Evolutionary conservation across 306 rosid species (phyloP), one percentile per base, ranked within the genome.

Genomic region (Ceratonia siliqua): DNA sequence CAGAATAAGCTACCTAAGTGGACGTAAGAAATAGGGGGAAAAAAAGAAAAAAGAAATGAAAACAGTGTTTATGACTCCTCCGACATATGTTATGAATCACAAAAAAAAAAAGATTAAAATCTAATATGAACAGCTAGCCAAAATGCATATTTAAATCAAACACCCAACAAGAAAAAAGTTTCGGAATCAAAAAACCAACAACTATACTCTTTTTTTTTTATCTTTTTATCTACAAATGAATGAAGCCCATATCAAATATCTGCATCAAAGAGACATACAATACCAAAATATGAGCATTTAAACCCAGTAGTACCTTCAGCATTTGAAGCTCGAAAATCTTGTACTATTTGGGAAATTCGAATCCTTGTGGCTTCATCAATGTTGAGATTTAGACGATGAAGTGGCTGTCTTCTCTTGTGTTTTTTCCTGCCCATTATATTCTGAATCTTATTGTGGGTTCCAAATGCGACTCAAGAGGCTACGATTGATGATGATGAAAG

Each of bases 251-350:
- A 15, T 18, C 12, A 18, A 28, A 59, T 24, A 41, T 10, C 9
- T 50, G 17, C 33, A 58, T 36, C 15, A 58, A 68, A 35, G 45
- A 24, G 17, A 11, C 50, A 24, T 0, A 54, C 17, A 33, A 49
- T 13, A 10, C 3, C 27, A 70, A 62, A 2, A 39, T 20, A 5
- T 3, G 28, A 32, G 70, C 39, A 55, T 35, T 13, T 8, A 27
- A n/a, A 5, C 3, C 7, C 17, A 20, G 10, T 0, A 8, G 10
- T 62, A 91, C 98, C 96, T 81, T 75, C 78, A 17, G 84, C 92
- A 0, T 71, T 32, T 53, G 97, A 84, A 21, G 54, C 43, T 24
- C 5, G 39, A 53, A 94, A 94, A 3, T 75, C 32, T 1, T 69
- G 30, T 1, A 94, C 80, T 46, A 36, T 22, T 27, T 24, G 52